Evolutionary conservation across 345 rosid species (phyloP), one percentile per base, ranked within the genome.

Genomic region (Aethionema arabicum): DNA sequence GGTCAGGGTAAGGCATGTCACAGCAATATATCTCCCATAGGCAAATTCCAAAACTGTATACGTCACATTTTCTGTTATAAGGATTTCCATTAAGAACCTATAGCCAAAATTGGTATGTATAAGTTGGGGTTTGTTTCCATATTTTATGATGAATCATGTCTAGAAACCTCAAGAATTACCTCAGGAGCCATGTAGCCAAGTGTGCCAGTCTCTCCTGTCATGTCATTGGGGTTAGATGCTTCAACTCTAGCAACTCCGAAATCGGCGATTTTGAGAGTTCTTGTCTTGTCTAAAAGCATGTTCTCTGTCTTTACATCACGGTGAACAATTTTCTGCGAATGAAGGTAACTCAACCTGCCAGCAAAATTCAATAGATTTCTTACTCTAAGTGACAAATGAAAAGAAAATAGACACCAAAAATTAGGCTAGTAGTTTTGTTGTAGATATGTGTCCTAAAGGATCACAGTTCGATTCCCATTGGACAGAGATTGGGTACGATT

Each of bases 101-200:
- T 55, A 76, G 30, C 52, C 69, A 67, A 51, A 56, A 16, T 14
- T 30, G 41, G 8, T 7, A 39, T 27, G 27, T 29, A 11, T 11
- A 42, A 50, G 36, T 8, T 13, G 2, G 49, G 6, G 8, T 36
- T 35, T 36, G 53, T 57, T 57, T 0, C 8, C 56, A 62, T 61
- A 16, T 32, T 4, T 54, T 29, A 45, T 36, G 8, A 38, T 51
- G 59, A 53, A 9, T 30, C 12, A 15, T 54, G 32, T 40, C 2
- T 21, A 21, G 27, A 21, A 21, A 21, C 27, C 27, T 21, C 27
- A 21, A 21, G 27, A 4, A 14, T 42, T 80, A 93, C 99, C 99
- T 93, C 99, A 27, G 99, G 97, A 70, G 99, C 99, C 99, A 93
- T 93, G 77, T 93, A 93, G 52, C 99, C 99, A 39, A 93, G 91